phyloP scores from a whole-genome alignment of 2,329 filamentous ascomycete species.

The Xylaria multiplex region DNA sequence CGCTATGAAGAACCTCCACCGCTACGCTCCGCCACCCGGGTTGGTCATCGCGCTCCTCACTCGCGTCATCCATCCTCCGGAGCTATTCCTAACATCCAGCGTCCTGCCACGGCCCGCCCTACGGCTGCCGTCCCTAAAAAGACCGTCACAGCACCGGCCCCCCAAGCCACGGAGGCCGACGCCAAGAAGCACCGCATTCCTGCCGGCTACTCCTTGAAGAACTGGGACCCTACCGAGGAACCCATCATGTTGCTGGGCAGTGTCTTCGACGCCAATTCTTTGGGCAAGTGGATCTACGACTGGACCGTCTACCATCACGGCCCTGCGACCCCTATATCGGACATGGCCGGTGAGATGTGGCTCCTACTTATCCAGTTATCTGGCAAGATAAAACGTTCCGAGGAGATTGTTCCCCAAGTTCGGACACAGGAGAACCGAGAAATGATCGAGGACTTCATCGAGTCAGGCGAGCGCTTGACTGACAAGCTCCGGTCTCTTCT shows the following conservation, averaged over 20 bases:
- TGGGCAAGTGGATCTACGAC: slow-evolving; percentile 99
- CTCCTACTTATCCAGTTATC: slow-evolving; percentile 91
- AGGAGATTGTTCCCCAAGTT: slow-evolving; percentile 79
- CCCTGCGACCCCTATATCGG: slow-evolving; percentile 82
- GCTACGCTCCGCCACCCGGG: slow-evolving; percentile 54
- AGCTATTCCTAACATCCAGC: slow-evolving; percentile 54
- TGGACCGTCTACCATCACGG: slow-evolving; percentile 96
- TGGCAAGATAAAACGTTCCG: slow-evolving; percentile 91
- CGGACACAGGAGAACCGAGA: slow-evolving; percentile 78
- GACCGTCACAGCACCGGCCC: slow-evolving; percentile 44
- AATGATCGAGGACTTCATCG: slow-evolving; percentile 89
- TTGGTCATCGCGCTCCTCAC: slow-evolving; percentile 53
- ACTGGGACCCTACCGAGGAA: slow-evolving; percentile 95
- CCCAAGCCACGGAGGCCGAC: slow-evolving; percentile 67
- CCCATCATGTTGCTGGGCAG: slow-evolving; percentile 94
- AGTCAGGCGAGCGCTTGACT: slow-evolving; percentile 86
- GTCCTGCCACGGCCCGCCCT: slow-evolving; percentile 64
- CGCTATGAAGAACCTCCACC: slow-evolving; percentile 52
- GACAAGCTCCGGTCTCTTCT: slow-evolving; percentile 85
- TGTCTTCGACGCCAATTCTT: slow-evolving; percentile 95
- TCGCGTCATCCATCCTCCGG: slow-evolving; percentile 60
- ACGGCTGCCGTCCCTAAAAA: slow-evolving; percentile 55
- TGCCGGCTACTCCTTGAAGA: slow-evolving; percentile 91
- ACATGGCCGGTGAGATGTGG: slow-evolving; percentile 95
- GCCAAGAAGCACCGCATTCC: slow-evolving; percentile 79